These are phyloP conservation scores for Penicillium sp. DNA, from an alignment of 2,329 filamentous ascomycete species.

Conservation along the genomic window DNA sequence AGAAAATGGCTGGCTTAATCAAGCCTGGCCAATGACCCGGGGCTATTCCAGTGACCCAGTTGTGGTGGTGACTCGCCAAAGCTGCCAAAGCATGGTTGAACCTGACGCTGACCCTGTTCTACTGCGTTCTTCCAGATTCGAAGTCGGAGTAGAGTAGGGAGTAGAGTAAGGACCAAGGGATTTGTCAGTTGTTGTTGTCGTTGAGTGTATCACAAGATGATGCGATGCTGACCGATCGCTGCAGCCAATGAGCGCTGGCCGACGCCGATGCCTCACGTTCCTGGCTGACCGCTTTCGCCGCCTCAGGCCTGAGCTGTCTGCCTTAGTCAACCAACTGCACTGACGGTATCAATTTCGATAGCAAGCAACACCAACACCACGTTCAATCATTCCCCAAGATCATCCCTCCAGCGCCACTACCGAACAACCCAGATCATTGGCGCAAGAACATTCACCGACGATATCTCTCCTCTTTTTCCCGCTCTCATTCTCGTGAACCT, in stretches of 20 bases:
- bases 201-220: neutral
- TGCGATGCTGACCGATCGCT: neutral
- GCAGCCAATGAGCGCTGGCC: slow-evolving; percentile 1
- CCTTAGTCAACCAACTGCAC: too few relatives aligned
- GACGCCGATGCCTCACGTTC: slow-evolving; percentile 2
- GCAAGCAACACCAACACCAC: neutral
- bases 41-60: too few relatives aligned
- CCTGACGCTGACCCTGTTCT: neutral
- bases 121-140: neutral
- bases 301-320: neutral
- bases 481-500: neutral
- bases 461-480: neutral
- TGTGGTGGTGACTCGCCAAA: too few relatives aligned
- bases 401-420: neutral
- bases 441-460: neutral
- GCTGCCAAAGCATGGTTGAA: neutral
- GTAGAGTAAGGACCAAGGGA: neutral
- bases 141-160: neutral
- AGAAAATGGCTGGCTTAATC: neutral
- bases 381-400: too few relatives aligned
- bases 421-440: neutral
- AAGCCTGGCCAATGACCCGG: neutral
- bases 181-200: neutral
- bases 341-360: neutral
- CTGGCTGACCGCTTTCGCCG: slow-evolving; percentile 2